Evolutionary conservation across 2,329 filamentous ascomycete species (phyloP).

Genomic region (Cladosporium sp.): DNA sequence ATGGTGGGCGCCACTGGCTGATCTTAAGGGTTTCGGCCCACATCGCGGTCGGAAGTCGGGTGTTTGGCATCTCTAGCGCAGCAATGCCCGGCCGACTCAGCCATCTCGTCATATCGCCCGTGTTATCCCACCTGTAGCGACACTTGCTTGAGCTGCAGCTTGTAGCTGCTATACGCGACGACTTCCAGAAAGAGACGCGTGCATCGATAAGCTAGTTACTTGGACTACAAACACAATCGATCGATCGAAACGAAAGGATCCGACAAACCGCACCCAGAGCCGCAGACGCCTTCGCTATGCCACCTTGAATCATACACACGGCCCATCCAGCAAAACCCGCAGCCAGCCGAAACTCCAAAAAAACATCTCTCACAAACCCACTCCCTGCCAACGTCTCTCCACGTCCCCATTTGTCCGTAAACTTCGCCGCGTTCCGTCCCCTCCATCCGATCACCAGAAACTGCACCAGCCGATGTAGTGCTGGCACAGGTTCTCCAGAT

Average conservation of each 20-base stretch:
- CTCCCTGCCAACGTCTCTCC: neutral
- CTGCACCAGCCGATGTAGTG: conserved; percentile 99
- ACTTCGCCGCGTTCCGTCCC: neutral
- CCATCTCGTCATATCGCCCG: too few relatives aligned
- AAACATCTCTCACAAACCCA: neutral
- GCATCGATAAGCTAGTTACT: too few relatives aligned
- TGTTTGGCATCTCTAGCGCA: neutral
- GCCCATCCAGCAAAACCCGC: too few relatives aligned
- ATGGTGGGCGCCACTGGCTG: too few relatives aligned
- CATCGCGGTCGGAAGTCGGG: conserved; percentile 1
- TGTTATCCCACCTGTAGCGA: too few relatives aligned
- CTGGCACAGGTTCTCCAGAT: conserved; percentile 94
- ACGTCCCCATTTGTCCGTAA: neutral
- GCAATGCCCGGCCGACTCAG: too few relatives aligned
- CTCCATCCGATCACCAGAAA: conserved; percentile 63
- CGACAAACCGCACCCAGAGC: too few relatives aligned
- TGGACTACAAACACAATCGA: neutral
- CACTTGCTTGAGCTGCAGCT: too few relatives aligned
- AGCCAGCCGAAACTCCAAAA: neutral
- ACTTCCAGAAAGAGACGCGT: too few relatives aligned
- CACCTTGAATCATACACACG: neutral
- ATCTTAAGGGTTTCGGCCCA: neutral
- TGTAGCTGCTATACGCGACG: too few relatives aligned
- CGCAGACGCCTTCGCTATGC: conserved; percentile 10
- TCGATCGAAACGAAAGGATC: neutral